Evolutionary conservation across 2,329 filamentous ascomycete species (phyloP).

Genomic region (Zasmidium cellare): DNA sequence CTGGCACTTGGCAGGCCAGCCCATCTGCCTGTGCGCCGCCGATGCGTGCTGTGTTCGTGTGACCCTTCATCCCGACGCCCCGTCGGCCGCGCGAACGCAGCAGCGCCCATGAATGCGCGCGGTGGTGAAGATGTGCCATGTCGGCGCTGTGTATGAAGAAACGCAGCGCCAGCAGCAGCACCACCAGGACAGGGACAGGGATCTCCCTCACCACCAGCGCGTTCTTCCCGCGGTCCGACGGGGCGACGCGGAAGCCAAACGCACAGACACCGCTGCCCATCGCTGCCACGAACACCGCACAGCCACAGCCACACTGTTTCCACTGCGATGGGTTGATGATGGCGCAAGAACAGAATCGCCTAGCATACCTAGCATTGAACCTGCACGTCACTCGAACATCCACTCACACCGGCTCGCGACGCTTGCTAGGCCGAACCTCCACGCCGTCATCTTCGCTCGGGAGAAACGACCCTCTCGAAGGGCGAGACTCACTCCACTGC

Average conservation of each 20-base stretch:
- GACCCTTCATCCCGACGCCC: not conserved
- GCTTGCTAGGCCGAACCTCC: not conserved
- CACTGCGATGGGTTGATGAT: too few species aligned
- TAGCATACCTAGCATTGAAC: too few species aligned
- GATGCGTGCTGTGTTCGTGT: not conserved
- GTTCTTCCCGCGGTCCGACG: not conserved
- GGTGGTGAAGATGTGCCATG: not conserved
- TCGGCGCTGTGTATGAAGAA: not conserved
- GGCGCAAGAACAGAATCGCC: too few species aligned
- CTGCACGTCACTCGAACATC: too few species aligned
- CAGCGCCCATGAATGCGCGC: not conserved
- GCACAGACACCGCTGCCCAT: too few species aligned
- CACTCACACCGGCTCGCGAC: not conserved
- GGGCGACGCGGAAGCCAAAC: not conserved
- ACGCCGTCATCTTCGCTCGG: not conserved
- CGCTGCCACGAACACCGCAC: too few species aligned
- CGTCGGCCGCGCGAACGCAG: not conserved
- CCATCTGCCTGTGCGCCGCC: not conserved
- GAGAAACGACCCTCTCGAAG: too few species aligned
- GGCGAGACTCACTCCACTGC: not conserved
- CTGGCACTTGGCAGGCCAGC: not conserved
- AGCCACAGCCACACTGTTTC: too few species aligned
- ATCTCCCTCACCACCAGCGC: not conserved
- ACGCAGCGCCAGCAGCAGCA: not conserved
- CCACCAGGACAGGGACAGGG: not conserved